Conservation (phyloP, 768 basidiomycete species). For the Boletus vinaceobasis region DNA sequence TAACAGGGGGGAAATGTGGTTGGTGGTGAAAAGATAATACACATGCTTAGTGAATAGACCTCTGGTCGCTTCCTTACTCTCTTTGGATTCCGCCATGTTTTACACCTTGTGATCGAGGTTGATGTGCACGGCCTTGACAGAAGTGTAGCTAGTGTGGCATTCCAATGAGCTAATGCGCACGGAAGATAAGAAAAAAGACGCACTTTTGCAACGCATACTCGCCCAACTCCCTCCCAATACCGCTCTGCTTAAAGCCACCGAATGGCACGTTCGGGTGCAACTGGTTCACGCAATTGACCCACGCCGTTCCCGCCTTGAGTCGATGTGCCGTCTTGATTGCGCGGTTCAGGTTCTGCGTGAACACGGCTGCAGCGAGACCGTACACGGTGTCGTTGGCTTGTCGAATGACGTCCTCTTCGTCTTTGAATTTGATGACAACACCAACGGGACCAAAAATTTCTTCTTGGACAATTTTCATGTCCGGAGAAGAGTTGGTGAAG, state of each 20-base stretch:
- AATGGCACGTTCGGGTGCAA: constrained; percentile 55
- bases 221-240: constrained; percentile 78
- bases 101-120: constrained; percentile 39
- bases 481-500: constrained; percentile 59
- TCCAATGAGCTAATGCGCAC: background rate
- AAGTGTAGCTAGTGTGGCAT: constrained; percentile 14
- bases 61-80: background rate
- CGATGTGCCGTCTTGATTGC: constrained; percentile 70
- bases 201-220: constrained; percentile 65
- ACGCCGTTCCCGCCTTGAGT: constrained; percentile 79
- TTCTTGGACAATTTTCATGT: constrained; percentile 73
- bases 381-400: constrained; percentile 86
- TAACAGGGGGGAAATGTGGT: background rate
- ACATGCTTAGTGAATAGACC: background rate
- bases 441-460: constrained; percentile 83
- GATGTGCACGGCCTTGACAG: constrained; percentile 37
- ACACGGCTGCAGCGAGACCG: constrained; percentile 86
- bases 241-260: constrained; percentile 83
- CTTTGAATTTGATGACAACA: constrained; percentile 72
- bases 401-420: constrained; percentile 59
- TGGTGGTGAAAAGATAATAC: background rate
- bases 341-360: constrained; percentile 73
- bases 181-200: constrained; percentile 17
- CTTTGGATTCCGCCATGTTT: background rate
- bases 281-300: constrained; percentile 45